These are phyloP conservation scores for Ambrosia hybrid DNA, from an alignment of 140 eudicot genomes.

Conservation along the genomic window DNA sequence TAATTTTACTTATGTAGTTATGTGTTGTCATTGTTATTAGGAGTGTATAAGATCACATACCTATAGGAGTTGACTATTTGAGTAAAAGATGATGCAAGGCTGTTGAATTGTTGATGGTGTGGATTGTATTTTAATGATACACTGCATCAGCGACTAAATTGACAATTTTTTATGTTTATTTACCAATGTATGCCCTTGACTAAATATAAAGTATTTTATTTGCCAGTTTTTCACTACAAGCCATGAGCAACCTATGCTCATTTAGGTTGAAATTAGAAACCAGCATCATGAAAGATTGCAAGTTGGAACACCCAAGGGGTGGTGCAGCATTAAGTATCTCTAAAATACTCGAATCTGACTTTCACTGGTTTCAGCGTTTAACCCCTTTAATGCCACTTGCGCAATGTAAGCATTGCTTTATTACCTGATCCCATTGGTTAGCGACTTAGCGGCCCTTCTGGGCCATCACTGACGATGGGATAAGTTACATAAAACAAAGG, in stretches of 20 bases:
- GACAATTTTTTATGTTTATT: no score
- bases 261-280: neutral
- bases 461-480: neutral
- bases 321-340: no score
- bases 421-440: neutral
- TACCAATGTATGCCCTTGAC: no score
- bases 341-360: neutral
- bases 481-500: neutral
- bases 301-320: no score
- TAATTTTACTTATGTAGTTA: no score
- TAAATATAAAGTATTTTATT: neutral
- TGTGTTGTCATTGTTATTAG: no score
- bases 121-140: neutral
- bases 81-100: no score
- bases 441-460: neutral
- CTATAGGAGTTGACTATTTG: no score
- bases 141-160: neutral
- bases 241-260: neutral
- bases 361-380: neutral
- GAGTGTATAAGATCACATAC: no score
- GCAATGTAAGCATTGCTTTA: neutral
- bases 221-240: neutral
- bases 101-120: neutral
- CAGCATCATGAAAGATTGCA: neutral
- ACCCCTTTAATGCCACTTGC: neutral